Conservation (phyloP, 352 stramenopile species). For the Detonula confervacea region DNA sequence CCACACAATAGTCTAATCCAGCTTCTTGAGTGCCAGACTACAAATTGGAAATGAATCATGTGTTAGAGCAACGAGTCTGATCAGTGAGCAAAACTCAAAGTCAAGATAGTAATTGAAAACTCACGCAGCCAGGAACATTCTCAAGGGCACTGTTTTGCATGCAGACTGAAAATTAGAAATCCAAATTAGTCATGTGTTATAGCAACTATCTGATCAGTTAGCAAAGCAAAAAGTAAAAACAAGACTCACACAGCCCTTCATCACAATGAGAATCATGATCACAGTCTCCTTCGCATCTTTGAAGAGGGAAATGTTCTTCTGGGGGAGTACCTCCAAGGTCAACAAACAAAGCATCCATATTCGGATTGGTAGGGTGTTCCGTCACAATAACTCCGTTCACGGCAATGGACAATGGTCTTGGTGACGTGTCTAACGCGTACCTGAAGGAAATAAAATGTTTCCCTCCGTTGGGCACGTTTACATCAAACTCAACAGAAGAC, state of each 20-base stretch:
- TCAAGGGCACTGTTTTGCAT: slow-evolving; percentile 30
- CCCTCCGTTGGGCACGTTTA: slow-evolving; percentile 36
- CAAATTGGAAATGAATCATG: too few species aligned
- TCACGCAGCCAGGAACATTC: slow-evolving; percentile 50
- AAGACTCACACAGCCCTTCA: slow-evolving; percentile 27
- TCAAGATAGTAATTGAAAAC: background rate
- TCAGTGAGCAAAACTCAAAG: too few species aligned
- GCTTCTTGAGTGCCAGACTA: background rate
- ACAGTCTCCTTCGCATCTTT: slow-evolving; percentile 50
- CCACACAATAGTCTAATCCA: slow-evolving; percentile 32
- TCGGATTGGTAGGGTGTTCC: background rate
- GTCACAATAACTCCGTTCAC: slow-evolving; percentile 35
- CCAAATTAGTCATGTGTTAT: too few species aligned
- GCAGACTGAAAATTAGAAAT: slow-evolving; percentile 56
- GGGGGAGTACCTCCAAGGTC: background rate
- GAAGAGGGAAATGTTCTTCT: slow-evolving; percentile 21
- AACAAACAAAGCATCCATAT: background rate
- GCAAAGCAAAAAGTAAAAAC: too few species aligned
- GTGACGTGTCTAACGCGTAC: slow-evolving; percentile 38
- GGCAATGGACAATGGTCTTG: slow-evolving; percentile 25
- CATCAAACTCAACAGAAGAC: slow-evolving; percentile 46
- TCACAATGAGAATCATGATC: slow-evolving; percentile 45
- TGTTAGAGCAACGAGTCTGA: too few species aligned
- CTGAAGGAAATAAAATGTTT: slow-evolving; percentile 50
- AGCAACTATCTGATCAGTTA: background rate